These are phyloP conservation scores for Quercus alba DNA, from an alignment of 306 rosid species.

Conservation along the genomic window DNA sequence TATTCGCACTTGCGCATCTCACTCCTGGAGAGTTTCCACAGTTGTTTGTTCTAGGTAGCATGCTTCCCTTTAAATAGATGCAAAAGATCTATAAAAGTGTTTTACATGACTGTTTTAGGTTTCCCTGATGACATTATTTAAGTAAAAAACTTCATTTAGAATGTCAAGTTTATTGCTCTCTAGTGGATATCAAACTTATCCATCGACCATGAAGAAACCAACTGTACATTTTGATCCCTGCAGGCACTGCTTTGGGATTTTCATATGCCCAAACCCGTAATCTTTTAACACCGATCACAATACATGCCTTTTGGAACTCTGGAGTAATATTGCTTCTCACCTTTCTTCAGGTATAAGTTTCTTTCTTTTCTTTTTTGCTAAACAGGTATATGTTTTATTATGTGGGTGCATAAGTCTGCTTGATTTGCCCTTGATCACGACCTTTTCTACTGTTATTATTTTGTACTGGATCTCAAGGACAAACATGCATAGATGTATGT, in stretches of 20 bases:
- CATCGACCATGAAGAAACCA: neutral
- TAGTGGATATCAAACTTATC: neutral
- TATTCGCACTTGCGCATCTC: constrained; percentile 92
- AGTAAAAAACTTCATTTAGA: neutral
- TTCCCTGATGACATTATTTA: neutral
- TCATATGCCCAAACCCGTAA: constrained; percentile 97
- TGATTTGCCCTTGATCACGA: neutral
- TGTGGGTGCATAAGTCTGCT: neutral
- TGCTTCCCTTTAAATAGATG: neutral
- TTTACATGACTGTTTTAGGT: neutral
- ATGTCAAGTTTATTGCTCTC: neutral
- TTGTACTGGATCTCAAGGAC: neutral
- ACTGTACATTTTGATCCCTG: constrained; percentile 19
- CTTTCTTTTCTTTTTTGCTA: no score
- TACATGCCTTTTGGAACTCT: constrained; percentile 94
- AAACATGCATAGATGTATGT: neutral
- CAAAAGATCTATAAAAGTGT: neutral
- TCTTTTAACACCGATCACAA: constrained; percentile 92
- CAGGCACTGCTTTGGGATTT: constrained; percentile 85
- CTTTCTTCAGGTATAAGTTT: constrained; percentile 63
- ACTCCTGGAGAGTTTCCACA: constrained; percentile 98
- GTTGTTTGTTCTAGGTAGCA: constrained; percentile 84
- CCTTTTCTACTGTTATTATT: no score
- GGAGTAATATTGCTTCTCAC: constrained; percentile 91
- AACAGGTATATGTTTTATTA: constrained; percentile 42